phyloP scores from a whole-genome alignment of 1,284 basidiomycete genomes.

The Cutaneotrichosporon curvatum region DNA sequence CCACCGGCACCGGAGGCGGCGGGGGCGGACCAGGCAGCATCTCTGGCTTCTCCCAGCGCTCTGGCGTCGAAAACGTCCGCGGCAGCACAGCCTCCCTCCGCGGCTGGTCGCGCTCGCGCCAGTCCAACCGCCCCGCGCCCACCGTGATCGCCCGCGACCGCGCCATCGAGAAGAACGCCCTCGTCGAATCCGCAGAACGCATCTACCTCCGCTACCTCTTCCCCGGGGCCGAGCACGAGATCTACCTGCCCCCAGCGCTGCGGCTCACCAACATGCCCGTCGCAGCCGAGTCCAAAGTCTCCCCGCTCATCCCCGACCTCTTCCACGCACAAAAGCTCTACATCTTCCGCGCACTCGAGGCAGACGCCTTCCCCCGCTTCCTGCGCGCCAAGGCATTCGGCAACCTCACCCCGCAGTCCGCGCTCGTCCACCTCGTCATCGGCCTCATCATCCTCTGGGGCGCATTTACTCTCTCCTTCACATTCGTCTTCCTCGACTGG shows the following conservation, averaged over 20 bases:
- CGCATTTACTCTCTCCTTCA: slow-evolving; percentile 78
- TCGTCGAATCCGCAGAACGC: slow-evolving; percentile 87
- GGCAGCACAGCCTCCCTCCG: not conserved
- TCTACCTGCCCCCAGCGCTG: slow-evolving; percentile 70
- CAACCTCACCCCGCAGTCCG: slow-evolving; percentile 84
- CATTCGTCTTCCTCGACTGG: slow-evolving; percentile 87
- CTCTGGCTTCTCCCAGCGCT: not conserved
- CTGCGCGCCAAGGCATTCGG: slow-evolving; percentile 92
- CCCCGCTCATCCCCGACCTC: slow-evolving; percentile 87
- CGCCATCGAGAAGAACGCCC: slow-evolving; percentile 80
- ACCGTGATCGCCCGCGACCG: slow-evolving; percentile 82
- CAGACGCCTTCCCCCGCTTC: slow-evolving; percentile 95
- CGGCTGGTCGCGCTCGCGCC: slow-evolving; percentile 1
- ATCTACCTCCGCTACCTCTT: slow-evolving; percentile 88
- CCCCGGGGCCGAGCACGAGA: slow-evolving; percentile 62
- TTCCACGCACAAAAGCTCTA: slow-evolving; percentile 97
- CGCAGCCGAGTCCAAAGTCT: slow-evolving; percentile 61
- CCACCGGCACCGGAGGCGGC: not conserved
- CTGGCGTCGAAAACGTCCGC: not conserved
- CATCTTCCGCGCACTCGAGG: slow-evolving; percentile 93
- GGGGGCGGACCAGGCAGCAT: not conserved
- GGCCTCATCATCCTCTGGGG: slow-evolving; percentile 88
- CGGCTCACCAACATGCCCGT: slow-evolving; percentile 48
- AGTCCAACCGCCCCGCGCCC: slow-evolving; percentile 51
- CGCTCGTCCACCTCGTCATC: slow-evolving; percentile 71